Evolutionary conservation across 1,284 basidiomycete species (phyloP).

Genomic region (Cerioporus squamosus): DNA sequence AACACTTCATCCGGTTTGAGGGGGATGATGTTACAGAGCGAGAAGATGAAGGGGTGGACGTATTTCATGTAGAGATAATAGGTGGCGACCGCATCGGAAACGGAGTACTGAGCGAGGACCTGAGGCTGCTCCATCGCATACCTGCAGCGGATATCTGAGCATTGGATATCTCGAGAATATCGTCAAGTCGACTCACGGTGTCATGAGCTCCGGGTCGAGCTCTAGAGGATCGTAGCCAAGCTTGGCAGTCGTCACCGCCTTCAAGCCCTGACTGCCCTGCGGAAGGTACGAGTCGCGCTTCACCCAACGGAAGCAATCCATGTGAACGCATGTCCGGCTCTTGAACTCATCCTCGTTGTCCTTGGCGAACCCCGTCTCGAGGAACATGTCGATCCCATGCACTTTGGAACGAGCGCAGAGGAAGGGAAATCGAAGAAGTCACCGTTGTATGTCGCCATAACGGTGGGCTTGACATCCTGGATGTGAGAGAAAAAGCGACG

Average conservation of each 20-base stretch:
- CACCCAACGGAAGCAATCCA: constrained; percentile 99
- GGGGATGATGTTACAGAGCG: constrained; percentile 98
- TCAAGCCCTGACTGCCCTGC: constrained; percentile 97
- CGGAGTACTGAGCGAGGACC: constrained; percentile 95
- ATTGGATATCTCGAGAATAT: neutral
- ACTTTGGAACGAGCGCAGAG: constrained; percentile 86
- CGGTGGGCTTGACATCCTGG: constrained; percentile 91
- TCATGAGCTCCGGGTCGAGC: constrained; percentile 99
- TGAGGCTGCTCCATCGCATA: constrained; percentile 98
- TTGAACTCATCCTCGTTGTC: constrained; percentile 98
- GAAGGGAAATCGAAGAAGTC: constrained; percentile 99
- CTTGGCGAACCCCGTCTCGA: constrained; percentile 91
- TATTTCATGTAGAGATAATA: constrained; percentile 99
- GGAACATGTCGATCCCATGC: constrained; percentile 96
- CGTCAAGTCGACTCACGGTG: constrained; percentile 64
- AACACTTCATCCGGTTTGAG: constrained; percentile 96
- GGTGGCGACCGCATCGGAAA: constrained; percentile 99
- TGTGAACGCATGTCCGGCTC: constrained; percentile 91
- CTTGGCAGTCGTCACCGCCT: constrained; percentile 97
- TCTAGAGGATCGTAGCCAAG: constrained; percentile 98
- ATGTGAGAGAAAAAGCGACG: constrained; percentile 94
- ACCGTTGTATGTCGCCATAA: constrained; percentile 99
- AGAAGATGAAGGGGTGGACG: constrained; percentile 99
- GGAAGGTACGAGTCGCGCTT: constrained; percentile 99
- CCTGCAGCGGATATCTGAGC: constrained; percentile 43